Evolutionary conservation across 139 green algal genomes (phyloP).

Genomic region (Trebouxia sp.): DNA sequence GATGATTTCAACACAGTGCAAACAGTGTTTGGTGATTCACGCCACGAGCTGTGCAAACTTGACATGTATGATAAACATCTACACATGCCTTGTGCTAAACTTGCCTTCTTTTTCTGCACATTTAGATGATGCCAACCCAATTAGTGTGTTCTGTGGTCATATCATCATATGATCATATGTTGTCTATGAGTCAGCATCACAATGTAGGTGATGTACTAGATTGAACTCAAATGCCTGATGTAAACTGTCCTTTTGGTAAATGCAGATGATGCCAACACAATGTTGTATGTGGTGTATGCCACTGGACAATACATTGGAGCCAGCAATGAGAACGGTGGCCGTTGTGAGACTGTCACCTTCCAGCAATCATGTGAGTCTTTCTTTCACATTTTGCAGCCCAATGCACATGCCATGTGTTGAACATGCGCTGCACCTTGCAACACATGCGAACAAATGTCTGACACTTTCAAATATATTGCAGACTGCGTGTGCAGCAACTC

Average conservation of each 20-base stretch:
- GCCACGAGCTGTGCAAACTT: too few species aligned
- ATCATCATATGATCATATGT: neutral
- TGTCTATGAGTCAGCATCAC: neutral
- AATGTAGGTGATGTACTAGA: neutral
- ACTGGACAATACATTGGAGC: constrained; percentile 10
- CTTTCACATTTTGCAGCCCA: too few species aligned
- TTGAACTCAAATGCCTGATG: neutral
- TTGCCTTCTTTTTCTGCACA: too few species aligned
- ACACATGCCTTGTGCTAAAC: too few species aligned
- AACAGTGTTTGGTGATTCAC: too few species aligned
- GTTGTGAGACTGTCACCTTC: constrained; percentile 2
- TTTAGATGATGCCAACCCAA: neutral
- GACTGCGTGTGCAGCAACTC: too few species aligned
- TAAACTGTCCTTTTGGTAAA: neutral
- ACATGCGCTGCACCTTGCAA: too few species aligned
- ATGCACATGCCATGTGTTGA: too few species aligned
- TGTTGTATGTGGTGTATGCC: constrained; percentile 8
- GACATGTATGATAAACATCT: too few species aligned
- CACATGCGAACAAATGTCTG: too few species aligned
- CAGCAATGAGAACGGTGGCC: neutral
- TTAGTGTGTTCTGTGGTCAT: neutral
- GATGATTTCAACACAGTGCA: too few species aligned
- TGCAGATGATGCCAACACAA: neutral
- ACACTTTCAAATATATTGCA: too few species aligned
- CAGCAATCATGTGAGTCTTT: constrained; percentile 12